Evolutionary conservation across 192 early-diverging fungal genomes (phyloP).

Genomic region (Martensiomyces pterosporus): DNA sequence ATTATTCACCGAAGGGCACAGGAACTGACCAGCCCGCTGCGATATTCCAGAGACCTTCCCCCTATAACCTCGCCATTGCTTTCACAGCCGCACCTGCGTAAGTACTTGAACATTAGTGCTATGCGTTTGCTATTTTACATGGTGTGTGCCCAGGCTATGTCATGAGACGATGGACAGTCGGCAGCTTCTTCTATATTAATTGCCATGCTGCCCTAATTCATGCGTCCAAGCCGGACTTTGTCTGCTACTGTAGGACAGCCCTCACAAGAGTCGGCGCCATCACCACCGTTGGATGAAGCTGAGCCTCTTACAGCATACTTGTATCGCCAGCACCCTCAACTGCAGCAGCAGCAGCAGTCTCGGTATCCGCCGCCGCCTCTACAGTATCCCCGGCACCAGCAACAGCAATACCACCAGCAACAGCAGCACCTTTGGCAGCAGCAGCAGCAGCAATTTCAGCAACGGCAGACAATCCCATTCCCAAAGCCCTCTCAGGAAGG

Average conservation of each 20-base stretch:
- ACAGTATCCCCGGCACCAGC: slow-evolving; percentile 1
- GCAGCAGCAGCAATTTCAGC: neutral
- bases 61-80: slow-evolving; percentile 37
- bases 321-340: slow-evolving; percentile 18
- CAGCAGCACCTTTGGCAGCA: slow-evolving; percentile 6
- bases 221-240: neutral
- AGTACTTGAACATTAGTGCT: no score
- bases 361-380: slow-evolving; percentile 6
- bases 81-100: slow-evolving; percentile 24
- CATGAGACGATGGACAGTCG: no score
- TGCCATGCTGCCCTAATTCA: no score
- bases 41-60: slow-evolving; percentile 30
- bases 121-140: no score
- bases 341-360: slow-evolving; percentile 3
- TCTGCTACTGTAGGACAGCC: slow-evolving; percentile 15
- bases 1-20: slow-evolving; percentile 40
- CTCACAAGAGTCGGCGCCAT: slow-evolving; percentile 19
- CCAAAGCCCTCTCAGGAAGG: slow-evolving; percentile 9
- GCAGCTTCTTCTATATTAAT: no score
- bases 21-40: slow-evolving; percentile 30
- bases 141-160: no score
- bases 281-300: slow-evolving; percentile 24
- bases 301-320: slow-evolving; percentile 38
- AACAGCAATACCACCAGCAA: slow-evolving; percentile 9
- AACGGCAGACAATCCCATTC: slow-evolving; percentile 11